Evolutionary conservation across 1,284 basidiomycete species (phyloP).

Genomic region (Microbotryum scabiosae): DNA sequence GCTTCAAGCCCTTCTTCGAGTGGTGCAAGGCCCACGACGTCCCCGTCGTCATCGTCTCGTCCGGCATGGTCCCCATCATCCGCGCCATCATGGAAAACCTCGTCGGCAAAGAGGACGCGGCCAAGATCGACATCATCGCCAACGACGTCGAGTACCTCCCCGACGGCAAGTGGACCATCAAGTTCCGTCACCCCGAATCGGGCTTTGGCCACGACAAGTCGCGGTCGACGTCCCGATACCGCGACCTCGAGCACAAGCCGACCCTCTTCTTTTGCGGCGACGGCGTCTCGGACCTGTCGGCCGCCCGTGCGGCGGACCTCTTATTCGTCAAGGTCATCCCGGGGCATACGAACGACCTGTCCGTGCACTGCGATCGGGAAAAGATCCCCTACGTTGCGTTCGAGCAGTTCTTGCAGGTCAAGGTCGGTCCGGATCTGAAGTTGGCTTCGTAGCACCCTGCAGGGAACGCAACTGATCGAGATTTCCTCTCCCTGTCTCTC

Average conservation of each 20-base stretch:
- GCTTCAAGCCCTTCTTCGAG: conserved; percentile 73
- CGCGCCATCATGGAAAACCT: conserved; percentile 73
- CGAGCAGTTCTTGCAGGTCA: conserved; percentile 37
- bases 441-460: too few relatives aligned
- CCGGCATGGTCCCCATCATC: conserved; percentile 86
- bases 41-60: conserved; percentile 76
- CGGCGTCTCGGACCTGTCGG: conserved; percentile 82
- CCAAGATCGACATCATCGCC: conserved; percentile 76
- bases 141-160: conserved; percentile 63
- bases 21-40: conserved; percentile 42
- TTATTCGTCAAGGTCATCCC: conserved; percentile 77
- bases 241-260: conserved; percentile 58
- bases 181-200: conserved; percentile 74
- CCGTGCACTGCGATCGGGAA: conserved; percentile 56
- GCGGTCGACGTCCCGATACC: conserved; percentile 79
- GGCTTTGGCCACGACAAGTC: conserved; percentile 90
- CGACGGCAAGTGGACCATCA: conserved; percentile 71
- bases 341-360: conserved; percentile 66
- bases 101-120: conserved; percentile 48
- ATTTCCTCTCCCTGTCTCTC: too few relatives aligned
- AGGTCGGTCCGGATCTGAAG: conserved; percentile 42
- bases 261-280: conserved; percentile 91
- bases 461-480: too few relatives aligned
- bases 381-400: conserved; percentile 43
- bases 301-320: conserved; percentile 77